Percentiles rank a stretch among this genome's conserved stretches.
phyloP scores from a whole-genome alignment of 495 filamentous ascomycete genomes.

The Daldinia bambusicola region DNA sequence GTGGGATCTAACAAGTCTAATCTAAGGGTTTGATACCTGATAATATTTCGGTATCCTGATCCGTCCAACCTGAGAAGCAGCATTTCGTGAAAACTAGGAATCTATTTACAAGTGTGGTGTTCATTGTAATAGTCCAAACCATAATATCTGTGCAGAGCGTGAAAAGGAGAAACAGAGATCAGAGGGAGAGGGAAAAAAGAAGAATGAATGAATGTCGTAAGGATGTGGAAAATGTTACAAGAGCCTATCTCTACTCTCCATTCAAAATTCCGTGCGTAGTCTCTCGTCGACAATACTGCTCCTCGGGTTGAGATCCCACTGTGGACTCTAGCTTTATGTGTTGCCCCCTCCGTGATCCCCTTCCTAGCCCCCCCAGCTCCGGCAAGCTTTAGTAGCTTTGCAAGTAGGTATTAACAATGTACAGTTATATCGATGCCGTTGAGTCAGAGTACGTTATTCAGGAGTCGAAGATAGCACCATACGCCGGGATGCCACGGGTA shows the following conservation, averaged over 20 bases:
- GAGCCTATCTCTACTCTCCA: slow-evolving; percentile 27
- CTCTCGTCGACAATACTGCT: slow-evolving; percentile 38
- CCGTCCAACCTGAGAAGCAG: slow-evolving; percentile 43
- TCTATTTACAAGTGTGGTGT: slow-evolving; percentile 34
- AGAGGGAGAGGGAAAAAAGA: neutral
- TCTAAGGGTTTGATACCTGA: slow-evolving; percentile 40
- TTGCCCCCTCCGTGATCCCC: slow-evolving; percentile 7
- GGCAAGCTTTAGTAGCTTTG: slow-evolving; percentile 7
- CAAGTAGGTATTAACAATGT: slow-evolving; percentile 21
- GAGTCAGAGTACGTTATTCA: slow-evolving; percentile 45
- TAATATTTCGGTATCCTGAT: slow-evolving; percentile 29
- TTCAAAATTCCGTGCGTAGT: slow-evolving; percentile 16
- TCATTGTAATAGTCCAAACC: slow-evolving; percentile 22
- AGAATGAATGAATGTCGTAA: slow-evolving; percentile 33
- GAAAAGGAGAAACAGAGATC: slow-evolving; percentile 21
- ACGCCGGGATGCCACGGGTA: slow-evolving; percentile 73
- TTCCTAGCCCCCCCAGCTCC: neutral
- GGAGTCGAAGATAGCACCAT: slow-evolving; percentile 85
- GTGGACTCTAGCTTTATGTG: slow-evolving; percentile 29
- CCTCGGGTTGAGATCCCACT: slow-evolving; percentile 33
- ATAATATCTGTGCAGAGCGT: slow-evolving; percentile 23
- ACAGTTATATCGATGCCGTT: slow-evolving; percentile 1
- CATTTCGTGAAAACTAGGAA: slow-evolving; percentile 38
- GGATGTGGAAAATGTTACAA: slow-evolving; percentile 36
- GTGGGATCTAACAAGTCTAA: slow-evolving; percentile 42